Base-by-base conservation (phyloP, 805 yeast genomes). In the Lipomyces yamadae region DNA sequence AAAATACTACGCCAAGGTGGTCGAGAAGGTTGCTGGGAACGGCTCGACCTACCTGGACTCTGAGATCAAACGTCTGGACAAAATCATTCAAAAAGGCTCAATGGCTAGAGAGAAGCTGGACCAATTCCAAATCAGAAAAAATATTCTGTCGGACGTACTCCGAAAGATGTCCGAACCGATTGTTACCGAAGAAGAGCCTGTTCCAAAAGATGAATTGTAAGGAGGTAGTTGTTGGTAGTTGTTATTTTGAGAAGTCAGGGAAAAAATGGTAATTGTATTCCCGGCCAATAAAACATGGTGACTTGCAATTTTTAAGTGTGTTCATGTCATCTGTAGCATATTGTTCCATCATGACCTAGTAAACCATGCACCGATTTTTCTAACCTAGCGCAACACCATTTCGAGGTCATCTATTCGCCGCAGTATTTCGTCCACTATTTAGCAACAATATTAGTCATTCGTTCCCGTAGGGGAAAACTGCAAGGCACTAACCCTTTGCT, bases 101-200 rank as follows among this genome's bases (percentile, higher is more conserved):
- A 72, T 86, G 61, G 77, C 77, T 50, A 74, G 76, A 10, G 77
- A 74, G n/a, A 81, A 84, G 52, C 76, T 78, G 24, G 92, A 88
- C 72, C 80, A 82, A 65, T 79, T 87, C 74, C 77, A 78, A 67
- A 81, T 80, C 73, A 81, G 88, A 73, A 70, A 81, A 61, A 88
- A 88, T 72, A 79, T 87, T 50, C 76, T 87, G 68, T 74, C 73
- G 60, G 73, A 65, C 48, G 76, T 48, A 78, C 80, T 70, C 67
- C 71, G 24, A 55, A 45, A 52, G 58, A 52, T 52, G 11, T 29
- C 34, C n/a, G n/a, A 52, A 32, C 55, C 55, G 30, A n/a, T 24
- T 29, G 30, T 24, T 5, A 33, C 56, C 11, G 64, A 35, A 4
- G 32, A 13, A 62, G 60, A 37, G 45, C 50, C 32, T 53, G 18